phyloP scores from a whole-genome alignment of 1,139 yeast species.

The Magnusiomyces suaveolens region DNA sequence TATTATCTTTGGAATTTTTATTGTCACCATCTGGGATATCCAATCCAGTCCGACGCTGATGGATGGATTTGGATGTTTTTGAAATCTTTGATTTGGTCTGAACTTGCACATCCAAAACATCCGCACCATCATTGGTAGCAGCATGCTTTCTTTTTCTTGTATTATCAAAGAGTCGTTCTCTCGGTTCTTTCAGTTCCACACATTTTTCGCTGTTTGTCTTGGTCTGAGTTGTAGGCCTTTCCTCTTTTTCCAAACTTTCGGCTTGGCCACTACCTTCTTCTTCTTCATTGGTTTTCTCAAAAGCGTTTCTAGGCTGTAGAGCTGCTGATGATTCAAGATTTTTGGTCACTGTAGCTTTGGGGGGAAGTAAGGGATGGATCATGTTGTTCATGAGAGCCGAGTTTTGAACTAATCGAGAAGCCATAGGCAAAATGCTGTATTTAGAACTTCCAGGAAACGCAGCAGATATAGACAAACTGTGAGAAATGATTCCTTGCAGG shows the following conservation, averaged over 20 bases:
- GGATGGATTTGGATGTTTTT: not conserved
- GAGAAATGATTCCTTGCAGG: not conserved
- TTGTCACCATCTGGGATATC: not conserved
- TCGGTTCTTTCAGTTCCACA: not conserved
- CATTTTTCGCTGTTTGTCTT: not conserved
- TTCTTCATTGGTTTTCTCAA: not conserved
- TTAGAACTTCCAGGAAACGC: constrained; percentile 54
- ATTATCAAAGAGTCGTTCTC: too few species aligned
- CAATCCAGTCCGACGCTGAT: not conserved
- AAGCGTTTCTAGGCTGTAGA: constrained; percentile 27
- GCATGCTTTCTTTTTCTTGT: not conserved
- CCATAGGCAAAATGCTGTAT: constrained; percentile 62
- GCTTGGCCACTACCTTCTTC: not conserved
- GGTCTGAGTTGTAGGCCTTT: too few species aligned
- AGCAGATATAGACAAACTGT: constrained; percentile 33
- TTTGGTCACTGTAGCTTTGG: constrained; percentile 24
- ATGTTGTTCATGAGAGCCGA: constrained; percentile 44
- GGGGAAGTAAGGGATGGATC: constrained; percentile 72
- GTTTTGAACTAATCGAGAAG: constrained; percentile 36
- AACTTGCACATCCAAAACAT: not conserved
- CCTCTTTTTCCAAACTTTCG: not conserved
- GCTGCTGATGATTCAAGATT: constrained; percentile 8
- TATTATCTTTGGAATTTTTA: too few species aligned
- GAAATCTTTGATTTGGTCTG: not conserved
- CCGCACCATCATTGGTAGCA: not conserved